Base-by-base conservation (phyloP, 192 early-diverging fungal genomes). In the Phlyctochytrium planicorne region DNA sequence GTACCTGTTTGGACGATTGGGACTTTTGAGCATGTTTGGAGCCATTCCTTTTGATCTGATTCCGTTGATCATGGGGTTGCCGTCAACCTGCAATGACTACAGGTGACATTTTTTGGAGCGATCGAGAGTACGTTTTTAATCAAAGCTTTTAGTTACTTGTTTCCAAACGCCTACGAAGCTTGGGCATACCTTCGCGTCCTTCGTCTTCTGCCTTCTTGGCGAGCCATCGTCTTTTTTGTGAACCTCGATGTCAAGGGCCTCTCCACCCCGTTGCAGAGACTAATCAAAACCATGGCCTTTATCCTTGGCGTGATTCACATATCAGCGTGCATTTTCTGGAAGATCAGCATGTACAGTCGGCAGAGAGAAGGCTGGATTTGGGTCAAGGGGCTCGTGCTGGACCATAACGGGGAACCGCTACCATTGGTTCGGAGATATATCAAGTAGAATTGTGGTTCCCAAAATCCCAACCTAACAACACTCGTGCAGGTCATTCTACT, bases 231-330 rank as follows among this genome's bases (percentile, higher is more conserved):
- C 40, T 47, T 47, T 47, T 47, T 47, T 20, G 40, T 47, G 10
- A 47, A 47, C 20, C 6, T 47, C 20, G 40, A 47, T 20, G 40
- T 47, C 10, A 47, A 47, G 40, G 40, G 40, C 20, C 40, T 47
- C 20, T 47, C 40, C 6, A 47, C 40, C 40, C 40, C 40, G 40
- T 47, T 47, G 40, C 40, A 47, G 40, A 47, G 40, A 20, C 40
- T 47, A 47, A 47, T 47, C 40, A 47, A 47, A 47, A 47, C 40
- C 40, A 47, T 47, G 40, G 40, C 40, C 20, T 47, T 47, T 47
- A 47, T 47, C 20, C 40, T 47, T 6, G 40, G 40, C 6, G 40
- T 47, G 6, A 47, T 47, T 20, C 40, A 47, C 20, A 6, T 47
- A 20, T 47, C 40, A 47, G 40, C 40, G 20, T 47, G 40, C 40